phyloP scores from a whole-genome alignment of 2,329 filamentous ascomycete species.

The Fusarium sterilihyphosum region DNA sequence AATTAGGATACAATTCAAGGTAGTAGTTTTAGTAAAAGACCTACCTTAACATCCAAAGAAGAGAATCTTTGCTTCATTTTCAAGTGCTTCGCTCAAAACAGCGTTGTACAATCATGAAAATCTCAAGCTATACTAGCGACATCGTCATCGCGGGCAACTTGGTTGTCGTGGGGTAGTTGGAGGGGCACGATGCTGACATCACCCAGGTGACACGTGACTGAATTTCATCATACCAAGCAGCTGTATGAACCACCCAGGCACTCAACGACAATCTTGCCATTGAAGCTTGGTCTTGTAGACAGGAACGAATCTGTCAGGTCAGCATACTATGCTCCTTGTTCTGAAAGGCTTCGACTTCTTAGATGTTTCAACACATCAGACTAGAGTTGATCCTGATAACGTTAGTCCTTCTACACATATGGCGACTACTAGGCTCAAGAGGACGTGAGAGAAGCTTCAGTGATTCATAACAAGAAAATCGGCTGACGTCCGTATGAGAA shows the following conservation, averaged over 20 bases:
- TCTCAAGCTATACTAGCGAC: slow-evolving; percentile 9
- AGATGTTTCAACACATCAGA: not conserved
- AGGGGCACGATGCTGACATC: slow-evolving; percentile 35
- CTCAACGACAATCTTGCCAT: not conserved
- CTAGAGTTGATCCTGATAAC: not conserved
- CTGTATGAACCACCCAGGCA: not conserved
- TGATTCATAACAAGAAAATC: not conserved
- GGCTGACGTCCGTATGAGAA: not conserved
- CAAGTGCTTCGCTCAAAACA: slow-evolving; percentile 9
- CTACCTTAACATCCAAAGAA: slow-evolving; percentile 79
- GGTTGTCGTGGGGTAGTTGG: slow-evolving; percentile 25
- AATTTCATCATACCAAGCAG: not conserved
- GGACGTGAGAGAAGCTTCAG: not conserved
- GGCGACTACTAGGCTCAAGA: not conserved
- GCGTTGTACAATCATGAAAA: slow-evolving; percentile 21
- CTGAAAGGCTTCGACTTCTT: not conserved
- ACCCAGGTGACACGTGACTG: slow-evolving; percentile 21
- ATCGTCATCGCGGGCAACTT: slow-evolving; percentile 18
- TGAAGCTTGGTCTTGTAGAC: not conserved
- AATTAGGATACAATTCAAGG: slow-evolving; percentile 3
- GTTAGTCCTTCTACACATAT: not conserved
- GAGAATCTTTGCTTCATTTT: slow-evolving; percentile 84
- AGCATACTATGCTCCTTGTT: not conserved
- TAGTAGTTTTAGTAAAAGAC: not conserved
- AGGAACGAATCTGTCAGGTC: not conserved